Percentiles rank a stretch among this genome's conserved stretches.
These are phyloP conservation scores for Melanopsichium pennsylvanicum DNA, from an alignment of 1,284 basidiomycete genomes.

Conservation along the genomic window DNA sequence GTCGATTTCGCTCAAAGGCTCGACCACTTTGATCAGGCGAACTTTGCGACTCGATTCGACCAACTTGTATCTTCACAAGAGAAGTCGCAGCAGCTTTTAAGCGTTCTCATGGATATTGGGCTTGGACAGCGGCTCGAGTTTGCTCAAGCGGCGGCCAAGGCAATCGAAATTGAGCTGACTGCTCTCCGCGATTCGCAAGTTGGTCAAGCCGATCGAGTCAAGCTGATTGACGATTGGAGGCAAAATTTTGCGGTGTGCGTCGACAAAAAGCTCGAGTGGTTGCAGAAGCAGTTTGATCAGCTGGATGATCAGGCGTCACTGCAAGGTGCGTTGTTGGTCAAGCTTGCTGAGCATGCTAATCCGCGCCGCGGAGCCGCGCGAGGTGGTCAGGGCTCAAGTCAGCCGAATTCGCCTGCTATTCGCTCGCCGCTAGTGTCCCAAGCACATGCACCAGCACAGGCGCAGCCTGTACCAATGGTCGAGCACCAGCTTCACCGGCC, in stretches of 20 bases:
- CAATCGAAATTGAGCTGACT: neutral
- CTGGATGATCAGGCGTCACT: constrained; percentile 35
- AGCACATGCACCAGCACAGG: constrained; percentile 6
- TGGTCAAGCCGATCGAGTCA: neutral
- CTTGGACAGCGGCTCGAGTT: too few species aligned
- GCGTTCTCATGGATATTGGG: constrained; percentile 5
- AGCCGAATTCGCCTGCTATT: neutral
- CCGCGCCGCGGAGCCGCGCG: constrained; percentile 11
- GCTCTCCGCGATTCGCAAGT: neutral
- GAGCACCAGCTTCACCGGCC: neutral
- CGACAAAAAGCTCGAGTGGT: neutral
- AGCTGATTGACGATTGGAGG: constrained; percentile 3
- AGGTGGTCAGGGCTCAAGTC: neutral
- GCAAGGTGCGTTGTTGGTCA: constrained; percentile 40
- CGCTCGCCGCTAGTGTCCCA: constrained; percentile 1
- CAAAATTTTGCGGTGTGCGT: neutral
- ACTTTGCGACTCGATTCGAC: too few species aligned
- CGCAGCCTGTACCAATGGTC: neutral
- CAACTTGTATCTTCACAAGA: too few species aligned
- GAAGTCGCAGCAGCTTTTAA: constrained; percentile 9
- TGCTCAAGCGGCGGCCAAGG: neutral
- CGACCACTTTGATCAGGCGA: too few species aligned
- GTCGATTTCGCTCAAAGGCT: neutral
- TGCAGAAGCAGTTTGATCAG: constrained; percentile 13
- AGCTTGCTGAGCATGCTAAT: constrained; percentile 33